Base-by-base conservation (phyloP, 352 stramenopile species). In the Elongisporangium undulatum region DNA sequence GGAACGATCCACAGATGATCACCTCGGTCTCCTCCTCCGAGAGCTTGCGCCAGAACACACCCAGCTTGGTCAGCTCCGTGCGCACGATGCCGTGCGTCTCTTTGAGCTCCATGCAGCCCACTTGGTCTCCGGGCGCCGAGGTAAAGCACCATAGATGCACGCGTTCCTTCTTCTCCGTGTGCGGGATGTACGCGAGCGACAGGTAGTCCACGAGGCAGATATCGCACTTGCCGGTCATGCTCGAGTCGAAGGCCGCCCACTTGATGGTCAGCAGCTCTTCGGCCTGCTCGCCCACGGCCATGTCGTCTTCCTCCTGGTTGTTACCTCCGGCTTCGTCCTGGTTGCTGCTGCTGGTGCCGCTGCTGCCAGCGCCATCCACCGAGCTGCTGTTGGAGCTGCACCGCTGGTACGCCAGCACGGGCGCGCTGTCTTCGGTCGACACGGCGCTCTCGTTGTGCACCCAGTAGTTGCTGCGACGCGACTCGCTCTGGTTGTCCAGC, bases 111-210 rank as follows among this genome's bases (percentile, higher is more conserved):
- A 87, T 82, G 65, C 83, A 93, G 50, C 83, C 83, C n/a, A 93
- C 82, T 53, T 74, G 77, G n/a, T 87, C 75, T 16, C 83, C 83
- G 19, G 90, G 81, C 19, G 74, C 75, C 21, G 81, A 85, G 45
- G 83, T 89, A 48, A 91, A 85, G 67, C 81, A 90, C 83, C 83
- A 93, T 53, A 90, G 60, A 58, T 89, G 74, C 19, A 91, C 71
- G 21, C 68, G 65, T 57, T 87, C 68, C 7, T 82, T 59, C 54
- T 74, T 70, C 10, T 87, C 74, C 21, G 78, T 79, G 66, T 85
- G 80, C 0, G 80, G 80, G 15, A 92, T 63, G 38, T 71, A 77
- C n/a, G 81, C 79, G 50, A 83, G 73, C 8, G 77, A 89, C 9
- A 87, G 56, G 52, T 89, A 89, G 71, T 93, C 83, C 24, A 93